Evolutionary conservation across 2,329 filamentous ascomycete species (phyloP).

Genomic region (Helminthosporium solani): DNA sequence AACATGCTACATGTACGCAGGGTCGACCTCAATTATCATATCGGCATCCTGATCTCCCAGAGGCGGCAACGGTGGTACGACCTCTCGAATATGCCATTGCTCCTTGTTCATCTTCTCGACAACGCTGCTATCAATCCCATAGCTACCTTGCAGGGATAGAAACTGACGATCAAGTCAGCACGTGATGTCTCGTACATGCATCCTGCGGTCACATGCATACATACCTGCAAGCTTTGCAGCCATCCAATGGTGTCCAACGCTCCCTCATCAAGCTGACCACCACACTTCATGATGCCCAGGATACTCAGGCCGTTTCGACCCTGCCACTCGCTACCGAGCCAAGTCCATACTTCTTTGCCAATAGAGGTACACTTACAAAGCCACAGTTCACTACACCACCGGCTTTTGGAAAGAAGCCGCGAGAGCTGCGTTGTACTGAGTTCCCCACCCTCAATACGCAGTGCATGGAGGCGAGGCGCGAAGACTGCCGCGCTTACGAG

Average conservation of each 20-base stretch:
- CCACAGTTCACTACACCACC: constrained; percentile 22
- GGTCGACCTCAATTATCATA: constrained; percentile 36
- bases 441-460: constrained; percentile 27
- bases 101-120: constrained; percentile 24
- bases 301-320: constrained; percentile 14
- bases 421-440: constrained; percentile 18
- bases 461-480: constrained; percentile 15
- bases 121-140: constrained; percentile 19
- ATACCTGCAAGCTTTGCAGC: constrained; percentile 25
- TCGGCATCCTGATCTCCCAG: constrained; percentile 3
- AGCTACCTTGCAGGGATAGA: constrained; percentile 30
- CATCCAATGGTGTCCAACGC: constrained; percentile 16
- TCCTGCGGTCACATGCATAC: neutral
- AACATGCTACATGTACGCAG: constrained; percentile 18
- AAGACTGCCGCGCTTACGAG: constrained; percentile 15
- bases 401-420: constrained; percentile 16
- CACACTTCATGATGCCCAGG: constrained; percentile 25
- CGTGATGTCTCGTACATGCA: neutral
- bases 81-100: constrained; percentile 27
- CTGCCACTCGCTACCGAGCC: constrained; percentile 22
- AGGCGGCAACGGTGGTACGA: constrained; percentile 21
- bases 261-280: constrained; percentile 22
- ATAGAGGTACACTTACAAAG: constrained; percentile 23
- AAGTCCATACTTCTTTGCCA: constrained; percentile 18
- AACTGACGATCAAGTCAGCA: constrained; percentile 17